These are phyloP conservation scores for Pseudogymnoascus sp. DNA, from an alignment of 2,329 filamentous ascomycete species.

Conservation along the genomic window DNA sequence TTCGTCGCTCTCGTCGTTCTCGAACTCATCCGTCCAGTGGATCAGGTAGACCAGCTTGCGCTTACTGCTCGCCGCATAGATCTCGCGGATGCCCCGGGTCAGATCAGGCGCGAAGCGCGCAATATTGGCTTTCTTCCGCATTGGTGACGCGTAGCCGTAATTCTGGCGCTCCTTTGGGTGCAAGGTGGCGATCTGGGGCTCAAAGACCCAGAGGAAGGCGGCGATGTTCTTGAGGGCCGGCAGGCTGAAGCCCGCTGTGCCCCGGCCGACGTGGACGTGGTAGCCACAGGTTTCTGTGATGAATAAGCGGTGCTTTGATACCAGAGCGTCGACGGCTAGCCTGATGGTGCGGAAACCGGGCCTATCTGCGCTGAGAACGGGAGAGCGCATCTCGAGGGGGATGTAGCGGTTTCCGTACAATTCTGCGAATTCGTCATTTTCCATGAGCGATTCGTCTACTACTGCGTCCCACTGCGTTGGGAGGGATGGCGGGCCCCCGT, in stretches of 20 bases:
- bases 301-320: slow-evolving; percentile 18
- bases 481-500: background rate
- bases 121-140: background rate
- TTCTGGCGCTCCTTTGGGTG: slow-evolving; percentile 18
- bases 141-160: background rate
- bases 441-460: background rate
- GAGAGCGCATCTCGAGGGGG: background rate
- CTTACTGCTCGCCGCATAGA: background rate
- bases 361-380: background rate
- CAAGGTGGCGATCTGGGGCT: slow-evolving; percentile 23
- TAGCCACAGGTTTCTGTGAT: slow-evolving; percentile 22
- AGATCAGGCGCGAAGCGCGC: background rate
- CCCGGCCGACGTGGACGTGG: slow-evolving; percentile 29
- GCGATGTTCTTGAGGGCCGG: slow-evolving; percentile 25
- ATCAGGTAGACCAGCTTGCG: background rate
- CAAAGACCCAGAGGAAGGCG: slow-evolving; percentile 24
- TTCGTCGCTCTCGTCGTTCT: background rate
- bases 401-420: background rate
- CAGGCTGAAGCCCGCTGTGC: slow-evolving; percentile 20
- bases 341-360: slow-evolving; percentile 5
- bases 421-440: background rate
- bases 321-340: slow-evolving; percentile 11
- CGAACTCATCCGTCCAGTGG: background rate
- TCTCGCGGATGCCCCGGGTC: background rate
- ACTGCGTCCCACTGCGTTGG: background rate